Percentiles rank a stretch among this genome's conserved stretches.
These are phyloP conservation scores for Verticillium klebahnii DNA, from an alignment of 2,329 filamentous ascomycete species.

Conservation along the genomic window DNA sequence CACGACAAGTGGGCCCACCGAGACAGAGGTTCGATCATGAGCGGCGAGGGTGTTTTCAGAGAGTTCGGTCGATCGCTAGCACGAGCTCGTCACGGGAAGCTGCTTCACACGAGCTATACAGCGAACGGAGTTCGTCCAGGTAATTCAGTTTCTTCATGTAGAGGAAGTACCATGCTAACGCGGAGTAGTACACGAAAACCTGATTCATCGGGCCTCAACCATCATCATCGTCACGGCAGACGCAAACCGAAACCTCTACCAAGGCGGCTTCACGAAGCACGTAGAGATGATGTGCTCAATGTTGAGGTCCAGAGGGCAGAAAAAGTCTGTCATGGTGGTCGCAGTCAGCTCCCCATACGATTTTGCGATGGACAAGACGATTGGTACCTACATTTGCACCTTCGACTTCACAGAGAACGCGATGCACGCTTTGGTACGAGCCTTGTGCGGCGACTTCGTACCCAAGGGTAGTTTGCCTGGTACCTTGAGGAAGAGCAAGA, in stretches of 20 bases:
- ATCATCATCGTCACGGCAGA: constrained; percentile 92
- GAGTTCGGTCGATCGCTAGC: constrained; percentile 87
- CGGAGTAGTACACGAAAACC: constrained; percentile 71
- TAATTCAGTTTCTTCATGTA: constrained; percentile 18
- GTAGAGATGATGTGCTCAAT: constrained; percentile 93
- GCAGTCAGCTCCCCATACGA: constrained; percentile 95
- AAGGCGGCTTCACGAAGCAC: constrained; percentile 92
- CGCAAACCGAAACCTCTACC: constrained; percentile 89
- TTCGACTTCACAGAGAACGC: constrained; percentile 96
- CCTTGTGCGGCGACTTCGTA: constrained; percentile 71
- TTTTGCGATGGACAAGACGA: constrained; percentile 86
- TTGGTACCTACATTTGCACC: constrained; percentile 90
- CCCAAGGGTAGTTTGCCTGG: constrained; percentile 60
- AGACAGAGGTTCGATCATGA: constrained; percentile 68
- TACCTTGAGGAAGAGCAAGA: constrained; percentile 81
- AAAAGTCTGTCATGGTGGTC: constrained; percentile 86
- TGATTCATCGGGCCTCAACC: constrained; percentile 82
- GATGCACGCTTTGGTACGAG: constrained; percentile 76
- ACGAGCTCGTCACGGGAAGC: constrained; percentile 76
- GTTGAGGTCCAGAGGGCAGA: constrained; percentile 69
- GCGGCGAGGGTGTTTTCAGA: constrained; percentile 86
- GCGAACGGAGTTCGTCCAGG: constrained; percentile 82
- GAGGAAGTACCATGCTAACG: constrained; percentile 7
- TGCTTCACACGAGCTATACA: constrained; percentile 92
- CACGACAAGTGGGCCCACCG: constrained; percentile 56